These are phyloP conservation scores for Agarophyton chilense DNA, from an alignment of 23 red algal species.

Conservation along the genomic window DNA sequence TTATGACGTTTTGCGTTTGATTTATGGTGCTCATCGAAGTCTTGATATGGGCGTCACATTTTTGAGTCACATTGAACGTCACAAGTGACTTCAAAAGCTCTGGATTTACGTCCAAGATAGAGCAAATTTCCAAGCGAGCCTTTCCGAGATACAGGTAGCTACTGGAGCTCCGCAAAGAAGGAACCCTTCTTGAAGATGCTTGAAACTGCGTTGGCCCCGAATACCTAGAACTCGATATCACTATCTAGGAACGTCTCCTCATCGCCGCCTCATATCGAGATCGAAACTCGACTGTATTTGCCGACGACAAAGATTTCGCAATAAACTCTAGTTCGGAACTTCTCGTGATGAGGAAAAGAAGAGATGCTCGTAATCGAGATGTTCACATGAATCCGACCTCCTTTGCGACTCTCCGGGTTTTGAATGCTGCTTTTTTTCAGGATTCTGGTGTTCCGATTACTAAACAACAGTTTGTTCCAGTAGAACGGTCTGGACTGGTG, in stretches of 20 bases:
- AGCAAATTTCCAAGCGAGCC: slow-evolving; percentile 5
- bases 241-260: slow-evolving; percentile 40
- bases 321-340: background rate
- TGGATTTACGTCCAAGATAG: background rate
- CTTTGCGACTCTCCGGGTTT: slow-evolving; percentile 45
- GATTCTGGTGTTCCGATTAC: slow-evolving; percentile 47
- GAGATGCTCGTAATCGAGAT: slow-evolving; percentile 7
- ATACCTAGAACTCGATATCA: slow-evolving; percentile 31
- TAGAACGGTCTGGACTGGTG: slow-evolving; percentile 40
- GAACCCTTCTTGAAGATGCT: slow-evolving; percentile 40
- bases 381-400: slow-evolving; percentile 48
- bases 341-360: background rate
- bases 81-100: too few relatives aligned
- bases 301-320: background rate
- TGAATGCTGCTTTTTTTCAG: too few relatives aligned
- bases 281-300: slow-evolving; percentile 32
- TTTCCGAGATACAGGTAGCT: slow-evolving; percentile 50
- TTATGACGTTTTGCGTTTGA: too few relatives aligned
- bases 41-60: too few relatives aligned
- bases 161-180: slow-evolving; percentile 46
- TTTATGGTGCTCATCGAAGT: too few relatives aligned
- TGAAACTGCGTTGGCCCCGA: slow-evolving; percentile 39
- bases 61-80: too few relatives aligned
- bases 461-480: slow-evolving; percentile 39
- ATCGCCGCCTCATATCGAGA: slow-evolving; percentile 59